phyloP scores from a whole-genome alignment of 129 eudicot species.

The Centella asiatica region DNA sequence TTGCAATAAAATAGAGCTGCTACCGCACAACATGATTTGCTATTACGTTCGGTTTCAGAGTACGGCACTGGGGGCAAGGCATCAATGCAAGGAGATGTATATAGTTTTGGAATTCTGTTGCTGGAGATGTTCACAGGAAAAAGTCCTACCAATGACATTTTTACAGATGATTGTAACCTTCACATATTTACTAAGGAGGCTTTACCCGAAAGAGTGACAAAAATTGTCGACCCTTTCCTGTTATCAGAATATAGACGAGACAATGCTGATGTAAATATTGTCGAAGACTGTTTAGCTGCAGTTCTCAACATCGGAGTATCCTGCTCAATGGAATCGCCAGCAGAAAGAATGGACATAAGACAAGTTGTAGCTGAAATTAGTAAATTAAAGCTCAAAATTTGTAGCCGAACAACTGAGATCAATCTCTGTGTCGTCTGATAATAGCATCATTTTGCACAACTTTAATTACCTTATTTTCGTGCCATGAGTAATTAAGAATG shows the following conservation, averaged over 20 bases:
- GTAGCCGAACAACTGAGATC: neutral
- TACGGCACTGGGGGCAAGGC: neutral
- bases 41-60: neutral
- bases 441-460: no score
- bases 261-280: neutral
- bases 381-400: constrained; percentile 6
- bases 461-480: no score
- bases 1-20: no score
- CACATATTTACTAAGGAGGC: constrained; percentile 3
- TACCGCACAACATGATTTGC: neutral
- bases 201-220: constrained; percentile 2
- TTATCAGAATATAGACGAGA: neutral
- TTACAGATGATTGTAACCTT: constrained; percentile 9
- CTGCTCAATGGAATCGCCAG: constrained; percentile 14
- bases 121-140: constrained; percentile 20
- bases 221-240: constrained; percentile 11
- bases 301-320: neutral
- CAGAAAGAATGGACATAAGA: constrained; percentile 17
- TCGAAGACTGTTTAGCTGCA: constrained; percentile 9
- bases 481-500: no score
- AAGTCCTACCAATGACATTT: constrained; percentile 20
- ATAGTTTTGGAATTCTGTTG: constrained; percentile 18
- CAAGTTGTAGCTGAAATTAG: neutral
- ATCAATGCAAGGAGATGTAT: constrained; percentile 6
- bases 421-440: no score